A percentile compares a stretch with the other conserved stretches of the same genome.
Evolutionary conservation across 441 rosid species (phyloP).

Genomic region (Capsella rubella): DNA sequence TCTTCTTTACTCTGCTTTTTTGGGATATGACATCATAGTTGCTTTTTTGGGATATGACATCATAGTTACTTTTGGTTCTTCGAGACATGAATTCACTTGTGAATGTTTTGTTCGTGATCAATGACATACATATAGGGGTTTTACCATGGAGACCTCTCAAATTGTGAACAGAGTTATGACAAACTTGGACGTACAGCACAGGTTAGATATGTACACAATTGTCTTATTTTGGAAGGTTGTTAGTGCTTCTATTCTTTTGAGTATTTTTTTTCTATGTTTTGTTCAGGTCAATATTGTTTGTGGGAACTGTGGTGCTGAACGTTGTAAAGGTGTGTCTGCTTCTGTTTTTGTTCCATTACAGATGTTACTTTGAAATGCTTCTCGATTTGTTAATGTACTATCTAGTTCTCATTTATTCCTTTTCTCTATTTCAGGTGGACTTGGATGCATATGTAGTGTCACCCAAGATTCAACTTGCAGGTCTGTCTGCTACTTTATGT

Average conservation of each 20-base stretch:
- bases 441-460: constrained; percentile 91
- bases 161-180: constrained; percentile 85
- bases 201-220: constrained; percentile 51
- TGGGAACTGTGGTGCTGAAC: constrained; percentile 77
- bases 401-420: constrained; percentile 18
- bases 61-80: constrained; percentile 8
- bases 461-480: constrained; percentile 85
- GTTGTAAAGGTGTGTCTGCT: constrained; percentile 73
- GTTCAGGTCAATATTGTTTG: constrained; percentile 85
- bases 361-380: background rate
- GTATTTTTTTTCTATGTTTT: constrained; percentile 12
- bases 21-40: constrained; percentile 26
- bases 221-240: background rate
- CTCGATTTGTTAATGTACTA: background rate
- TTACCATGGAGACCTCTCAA: constrained; percentile 78
- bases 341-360: constrained; percentile 13
- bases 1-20: constrained; percentile 28
- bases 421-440: constrained; percentile 59
- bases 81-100: constrained; percentile 10
- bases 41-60: constrained; percentile 23
- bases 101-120: constrained; percentile 18
- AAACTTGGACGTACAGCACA: constrained; percentile 92
- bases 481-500: constrained; percentile 46
- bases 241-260: constrained; percentile 24
- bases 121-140: constrained; percentile 59